Evolutionary conservation across 139 green algal species (phyloP).

Genomic region (Chlorokybus atmophyticus): DNA sequence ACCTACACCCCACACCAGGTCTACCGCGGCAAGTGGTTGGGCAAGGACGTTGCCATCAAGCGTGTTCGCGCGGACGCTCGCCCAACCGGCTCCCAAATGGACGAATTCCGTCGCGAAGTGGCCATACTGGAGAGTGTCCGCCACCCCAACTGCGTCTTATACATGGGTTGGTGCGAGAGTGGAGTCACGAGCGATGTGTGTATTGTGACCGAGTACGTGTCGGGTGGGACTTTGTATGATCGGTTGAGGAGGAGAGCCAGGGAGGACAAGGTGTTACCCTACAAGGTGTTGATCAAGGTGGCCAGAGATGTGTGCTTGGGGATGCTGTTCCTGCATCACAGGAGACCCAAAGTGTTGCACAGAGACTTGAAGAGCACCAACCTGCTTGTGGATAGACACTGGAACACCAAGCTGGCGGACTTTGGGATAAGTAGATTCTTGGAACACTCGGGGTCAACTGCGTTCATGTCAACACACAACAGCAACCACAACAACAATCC

Average conservation of each 20-base stretch:
- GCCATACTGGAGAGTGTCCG: not conserved
- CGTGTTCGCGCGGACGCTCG: too few relatives aligned
- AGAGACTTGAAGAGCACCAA: not conserved
- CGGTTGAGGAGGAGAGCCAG: not conserved
- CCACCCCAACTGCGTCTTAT: not conserved
- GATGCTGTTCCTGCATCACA: not conserved
- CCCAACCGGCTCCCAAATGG: not conserved
- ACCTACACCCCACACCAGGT: too few relatives aligned
- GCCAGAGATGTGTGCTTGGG: not conserved
- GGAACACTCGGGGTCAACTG: not conserved
- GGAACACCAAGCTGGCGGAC: slow-evolving; percentile 1
- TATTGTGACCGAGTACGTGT: not conserved
- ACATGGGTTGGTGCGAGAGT: not conserved
- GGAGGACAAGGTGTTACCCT: not conserved
- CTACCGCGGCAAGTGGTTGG: too few relatives aligned
- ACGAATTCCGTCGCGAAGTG: not conserved
- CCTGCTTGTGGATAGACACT: not conserved
- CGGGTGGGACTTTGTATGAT: not conserved
- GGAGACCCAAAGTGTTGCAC: not conserved
- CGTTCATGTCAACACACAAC: too few relatives aligned
- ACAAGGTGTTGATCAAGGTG: not conserved
- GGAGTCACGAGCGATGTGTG: not conserved
- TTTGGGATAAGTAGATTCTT: not conserved
- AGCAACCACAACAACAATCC: too few relatives aligned
- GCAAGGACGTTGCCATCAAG: too few relatives aligned